Evolutionary conservation across 75 land plant genomes (phyloP), one percentile per base, ranked within the genome.

Genomic region (Sequoia sempervirens): DNA sequence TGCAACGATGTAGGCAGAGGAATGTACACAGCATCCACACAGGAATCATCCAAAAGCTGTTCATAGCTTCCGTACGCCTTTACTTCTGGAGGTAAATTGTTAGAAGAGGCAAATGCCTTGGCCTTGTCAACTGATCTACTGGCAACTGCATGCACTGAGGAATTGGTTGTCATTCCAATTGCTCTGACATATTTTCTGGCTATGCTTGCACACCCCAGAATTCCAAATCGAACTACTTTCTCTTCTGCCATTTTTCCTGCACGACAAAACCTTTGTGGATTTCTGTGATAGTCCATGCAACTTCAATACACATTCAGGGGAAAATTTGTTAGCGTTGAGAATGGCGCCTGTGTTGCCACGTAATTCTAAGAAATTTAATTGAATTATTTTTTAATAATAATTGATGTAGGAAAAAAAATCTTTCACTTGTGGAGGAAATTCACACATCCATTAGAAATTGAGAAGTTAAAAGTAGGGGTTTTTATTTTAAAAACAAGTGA

Each of bases 1-100:
- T 96, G 98, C 50, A 96, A 80, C 40, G 87, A 86, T 12, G 96
- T 90, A 36, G 98, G 98, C 26, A 96, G 86, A 3, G 98, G 98
- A 5, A 96, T 66, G 86, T 96, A 94, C 43, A 96, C 95, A 45
- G 93, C 98, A 75, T 96, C 98, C 69, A 96, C 88, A 13, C 40
- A 83, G 36, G 89, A 86, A 38, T 96, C 96, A 61, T 88, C 90
- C 81, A 88, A 58, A 41, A 89, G 79, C 20, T 50, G 56, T 20
- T 88, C 82, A 72, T 88, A 89, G 83, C 86, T 84, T 5, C 85
- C 91, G 61, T 88, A 88, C n/a, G 79, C 7, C 53, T 79, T 84
- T 26, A 70, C 86, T 2, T 37, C 66, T 26, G 79, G 14, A 38
- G 89, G 36, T 2, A 89, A 82, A 3, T 52, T 26, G 61, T 86